A percentile compares a stretch with the other conserved stretches of the same genome.
Conservation (phyloP, 768 basidiomycete genomes). For the Sporobolomyces roseus region DNA sequence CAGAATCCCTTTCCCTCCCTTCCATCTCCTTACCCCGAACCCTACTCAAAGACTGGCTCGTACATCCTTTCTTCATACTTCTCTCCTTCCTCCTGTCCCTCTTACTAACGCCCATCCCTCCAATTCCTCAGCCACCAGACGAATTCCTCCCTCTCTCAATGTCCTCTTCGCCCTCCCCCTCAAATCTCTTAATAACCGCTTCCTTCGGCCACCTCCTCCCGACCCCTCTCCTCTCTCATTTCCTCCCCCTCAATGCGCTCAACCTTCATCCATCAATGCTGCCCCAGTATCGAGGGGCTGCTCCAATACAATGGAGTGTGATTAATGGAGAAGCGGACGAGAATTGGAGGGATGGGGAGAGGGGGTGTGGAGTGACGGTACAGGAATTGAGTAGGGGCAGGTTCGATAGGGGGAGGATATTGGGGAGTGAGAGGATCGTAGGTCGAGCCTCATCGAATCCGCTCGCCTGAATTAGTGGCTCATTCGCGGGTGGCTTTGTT, state of each 20-base stretch:
- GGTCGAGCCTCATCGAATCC: neutral
- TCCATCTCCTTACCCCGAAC: slow-evolving; percentile 20
- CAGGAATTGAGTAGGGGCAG: slow-evolving; percentile 29
- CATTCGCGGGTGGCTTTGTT: too few relatives aligned
- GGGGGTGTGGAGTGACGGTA: slow-evolving; percentile 33
- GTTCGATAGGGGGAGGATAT: slow-evolving; percentile 35
- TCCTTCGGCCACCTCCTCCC: slow-evolving; percentile 46
- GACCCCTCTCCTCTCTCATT: slow-evolving; percentile 31
- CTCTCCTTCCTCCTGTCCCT: too few relatives aligned
- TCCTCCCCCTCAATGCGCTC: slow-evolving; percentile 38
- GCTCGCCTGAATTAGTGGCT: neutral
- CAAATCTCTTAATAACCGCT: slow-evolving; percentile 38
- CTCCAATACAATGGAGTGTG: slow-evolving; percentile 44
- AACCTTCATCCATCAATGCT: slow-evolving; percentile 46
- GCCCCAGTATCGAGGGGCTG: slow-evolving; percentile 42
- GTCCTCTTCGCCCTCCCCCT: slow-evolving; percentile 26
- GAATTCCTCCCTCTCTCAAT: slow-evolving; percentile 1
- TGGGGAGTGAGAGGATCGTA: neutral
- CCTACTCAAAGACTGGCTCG: slow-evolving; percentile 31
- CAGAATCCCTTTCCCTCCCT: slow-evolving; percentile 25
- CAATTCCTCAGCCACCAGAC: neutral
- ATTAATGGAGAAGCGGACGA: slow-evolving; percentile 32
- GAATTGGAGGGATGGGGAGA: neutral
- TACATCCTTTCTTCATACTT: neutral
- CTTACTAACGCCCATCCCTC: neutral